phyloP scores from a whole-genome alignment of 2,329 filamentous ascomycete genomes.

The Aspergillus ochraceoroseus region DNA sequence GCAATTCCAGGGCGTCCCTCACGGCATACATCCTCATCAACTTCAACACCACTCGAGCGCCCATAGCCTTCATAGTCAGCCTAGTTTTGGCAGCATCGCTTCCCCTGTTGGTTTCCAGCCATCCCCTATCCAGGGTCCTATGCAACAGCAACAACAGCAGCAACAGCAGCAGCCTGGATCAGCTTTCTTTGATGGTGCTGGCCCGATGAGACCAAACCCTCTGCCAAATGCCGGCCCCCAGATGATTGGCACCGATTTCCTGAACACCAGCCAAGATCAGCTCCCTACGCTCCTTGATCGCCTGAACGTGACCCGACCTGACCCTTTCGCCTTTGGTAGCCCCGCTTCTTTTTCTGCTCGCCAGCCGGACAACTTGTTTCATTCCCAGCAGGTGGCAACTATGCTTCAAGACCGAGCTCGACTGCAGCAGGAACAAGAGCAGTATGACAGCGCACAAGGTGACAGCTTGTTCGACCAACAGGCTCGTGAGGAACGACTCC shows the following conservation, averaged over 20 bases:
- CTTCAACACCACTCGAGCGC: constrained; percentile 93
- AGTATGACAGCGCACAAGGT: constrained; percentile 46
- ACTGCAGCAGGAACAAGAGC: constrained; percentile 58
- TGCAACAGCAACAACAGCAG: constrained; percentile 52
- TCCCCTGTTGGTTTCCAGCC: constrained; percentile 71
- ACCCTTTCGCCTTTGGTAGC: constrained; percentile 47
- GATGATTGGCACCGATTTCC: constrained; percentile 46
- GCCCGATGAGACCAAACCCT: constrained; percentile 43
- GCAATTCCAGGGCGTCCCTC: constrained; percentile 55
- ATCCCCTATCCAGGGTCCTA: constrained; percentile 55
- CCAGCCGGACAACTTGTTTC: constrained; percentile 45
- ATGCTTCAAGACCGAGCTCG: constrained; percentile 59
- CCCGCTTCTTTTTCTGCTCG: constrained; percentile 45
- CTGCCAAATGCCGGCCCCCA: constrained; percentile 35
- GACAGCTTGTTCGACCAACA: constrained; percentile 49
- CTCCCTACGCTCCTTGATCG: constrained; percentile 60
- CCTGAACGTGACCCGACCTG: constrained; percentile 55
- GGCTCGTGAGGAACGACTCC: constrained; percentile 62
- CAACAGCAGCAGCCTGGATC: constrained; percentile 51
- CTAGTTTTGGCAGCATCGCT: constrained; percentile 89
- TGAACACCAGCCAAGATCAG: constrained; percentile 66
- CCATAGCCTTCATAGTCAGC: constrained; percentile 93
- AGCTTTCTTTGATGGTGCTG: constrained; percentile 63
- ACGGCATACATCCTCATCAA: constrained; percentile 52
- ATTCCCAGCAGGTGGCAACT: constrained; percentile 54